Base-by-base conservation (phyloP, 2,329 filamentous ascomycete genomes). In the Ophioceras dolichostomum region DNA sequence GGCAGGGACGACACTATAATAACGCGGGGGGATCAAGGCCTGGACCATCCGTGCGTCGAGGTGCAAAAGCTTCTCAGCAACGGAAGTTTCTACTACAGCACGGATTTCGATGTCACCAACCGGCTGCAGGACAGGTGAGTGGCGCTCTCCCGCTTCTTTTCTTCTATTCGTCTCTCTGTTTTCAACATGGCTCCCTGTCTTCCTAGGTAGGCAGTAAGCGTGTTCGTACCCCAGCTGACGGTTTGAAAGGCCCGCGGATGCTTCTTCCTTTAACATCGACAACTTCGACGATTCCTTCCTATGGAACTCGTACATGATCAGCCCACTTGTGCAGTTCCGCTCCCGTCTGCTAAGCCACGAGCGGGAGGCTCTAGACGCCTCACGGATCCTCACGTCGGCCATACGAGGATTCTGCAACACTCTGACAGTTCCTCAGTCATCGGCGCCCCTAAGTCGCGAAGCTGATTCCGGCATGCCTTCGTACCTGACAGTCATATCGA, bases 261-360 rank as follows among this genome's bases (percentile, higher is more conserved):
- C 76, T 16, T 71, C 78, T 32, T 78, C 82, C 1, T 88, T 96
- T 44, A 84, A 94, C 44, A 86, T 95, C 42, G 87, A 94, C 54
- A 91, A 85, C 51, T 78, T 96, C 43, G 87, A 98, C 56, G 82
- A 87, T 50, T 82, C 83, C 1, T 95, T 94, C 54, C 62, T 98
- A 14, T 98, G 91, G 91, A 98, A 98, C 54, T 93, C 86, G 4
- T 95, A 93, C 60, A 95, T 98, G 87, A 94, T 98, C 49, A 80
- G 83, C 45, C 88, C 91, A 5, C 68, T 98, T 38, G 79, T 95
- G 21, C 75, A 87, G 55, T 96, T 98, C 55, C 79, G 91, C 31
- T 87, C 82, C 21, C 75, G 84, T 14, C 68, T 98, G 33, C 73
- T 85, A 42, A 72, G 75, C 5, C 70, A 74, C 38, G 86, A 95